These are phyloP conservation scores for Vitis rupestris DNA, from an alignment of 164 flowering plant species.

Conservation along the genomic window DNA sequence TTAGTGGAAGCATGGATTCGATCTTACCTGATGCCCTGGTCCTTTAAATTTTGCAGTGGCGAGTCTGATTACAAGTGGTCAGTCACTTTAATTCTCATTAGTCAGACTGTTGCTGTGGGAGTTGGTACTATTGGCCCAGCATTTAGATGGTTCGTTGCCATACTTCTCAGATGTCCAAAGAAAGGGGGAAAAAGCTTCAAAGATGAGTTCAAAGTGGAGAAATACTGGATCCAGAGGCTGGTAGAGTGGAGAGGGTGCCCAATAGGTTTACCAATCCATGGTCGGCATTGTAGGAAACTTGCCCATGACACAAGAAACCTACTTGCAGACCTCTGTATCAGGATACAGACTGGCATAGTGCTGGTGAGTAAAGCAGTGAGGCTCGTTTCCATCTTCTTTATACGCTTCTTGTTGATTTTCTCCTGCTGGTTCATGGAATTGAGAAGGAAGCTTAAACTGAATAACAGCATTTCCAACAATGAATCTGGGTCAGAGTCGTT, in stretches of 20 bases:
- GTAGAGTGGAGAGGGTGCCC: slow-evolving; percentile 43
- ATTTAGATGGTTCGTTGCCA: slow-evolving; percentile 46
- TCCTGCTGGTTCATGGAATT: slow-evolving; percentile 12
- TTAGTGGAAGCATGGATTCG: slow-evolving; percentile 44
- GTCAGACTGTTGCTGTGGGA: slow-evolving; percentile 42
- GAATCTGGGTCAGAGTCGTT: slow-evolving; percentile 26
- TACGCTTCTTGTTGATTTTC: slow-evolving; percentile 21
- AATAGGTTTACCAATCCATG: slow-evolving; percentile 15
- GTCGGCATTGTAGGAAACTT: slow-evolving; percentile 29
- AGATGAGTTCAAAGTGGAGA: slow-evolving; percentile 31
- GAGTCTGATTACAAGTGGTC: slow-evolving; percentile 68
- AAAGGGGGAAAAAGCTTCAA: slow-evolving; percentile 12
- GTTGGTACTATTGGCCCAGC: slow-evolving; percentile 57
- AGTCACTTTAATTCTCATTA: slow-evolving; percentile 29
- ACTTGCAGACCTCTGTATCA: slow-evolving; percentile 34
- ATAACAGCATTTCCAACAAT: slow-evolving; percentile 11
- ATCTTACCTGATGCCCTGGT: slow-evolving; percentile 31
- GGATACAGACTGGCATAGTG: slow-evolving; percentile 39
- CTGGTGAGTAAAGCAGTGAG: slow-evolving; percentile 37
- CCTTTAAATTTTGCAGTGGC: slow-evolving; percentile 43
- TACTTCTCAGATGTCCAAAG: slow-evolving; percentile 37
- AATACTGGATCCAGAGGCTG: slow-evolving; percentile 47
- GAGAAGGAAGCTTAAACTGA: slow-evolving; percentile 12
- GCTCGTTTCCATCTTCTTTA: slow-evolving; percentile 29
- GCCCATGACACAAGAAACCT: slow-evolving; percentile 23